These are phyloP conservation scores for Jatropha podagrica DNA, from an alignment of 441 rosid species.

Conservation along the genomic window DNA sequence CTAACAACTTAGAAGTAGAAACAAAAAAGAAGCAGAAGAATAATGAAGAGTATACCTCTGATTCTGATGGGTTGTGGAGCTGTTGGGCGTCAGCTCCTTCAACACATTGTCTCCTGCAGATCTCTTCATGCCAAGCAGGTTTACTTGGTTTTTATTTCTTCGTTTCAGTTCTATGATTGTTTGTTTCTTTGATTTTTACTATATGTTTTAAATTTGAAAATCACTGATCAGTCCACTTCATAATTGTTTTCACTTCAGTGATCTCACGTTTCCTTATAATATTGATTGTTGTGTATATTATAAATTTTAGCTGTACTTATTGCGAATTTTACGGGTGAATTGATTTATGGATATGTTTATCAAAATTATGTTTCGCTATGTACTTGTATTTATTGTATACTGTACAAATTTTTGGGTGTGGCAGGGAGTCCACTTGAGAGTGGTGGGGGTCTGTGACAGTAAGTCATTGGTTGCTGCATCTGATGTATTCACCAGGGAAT, in stretches of 20 bases:
- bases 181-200: not conserved
- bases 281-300: not conserved
- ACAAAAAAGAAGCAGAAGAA: not conserved
- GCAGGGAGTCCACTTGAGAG: constrained; percentile 77
- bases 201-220: not conserved
- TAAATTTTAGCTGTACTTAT: not conserved
- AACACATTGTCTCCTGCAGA: constrained; percentile 81
- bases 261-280: too few species aligned
- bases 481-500: constrained; percentile 46
- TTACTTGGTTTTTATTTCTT: not conserved
- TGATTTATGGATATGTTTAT: too few species aligned
- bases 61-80: constrained; percentile 86
- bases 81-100: constrained; percentile 87
- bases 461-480: constrained; percentile 54
- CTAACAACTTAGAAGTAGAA: not conserved
- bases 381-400: too few species aligned
- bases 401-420: constrained; percentile 7
- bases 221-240: not conserved
- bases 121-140: constrained; percentile 77
- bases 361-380: too few species aligned
- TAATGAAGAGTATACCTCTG: constrained; percentile 66
- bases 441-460: constrained; percentile 81
- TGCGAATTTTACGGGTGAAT: too few species aligned
- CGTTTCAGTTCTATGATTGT: not conserved
- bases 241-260: not conserved